phyloP scores from a whole-genome alignment of 768 basidiomycete genomes.

The Megacollybia marginata region DNA sequence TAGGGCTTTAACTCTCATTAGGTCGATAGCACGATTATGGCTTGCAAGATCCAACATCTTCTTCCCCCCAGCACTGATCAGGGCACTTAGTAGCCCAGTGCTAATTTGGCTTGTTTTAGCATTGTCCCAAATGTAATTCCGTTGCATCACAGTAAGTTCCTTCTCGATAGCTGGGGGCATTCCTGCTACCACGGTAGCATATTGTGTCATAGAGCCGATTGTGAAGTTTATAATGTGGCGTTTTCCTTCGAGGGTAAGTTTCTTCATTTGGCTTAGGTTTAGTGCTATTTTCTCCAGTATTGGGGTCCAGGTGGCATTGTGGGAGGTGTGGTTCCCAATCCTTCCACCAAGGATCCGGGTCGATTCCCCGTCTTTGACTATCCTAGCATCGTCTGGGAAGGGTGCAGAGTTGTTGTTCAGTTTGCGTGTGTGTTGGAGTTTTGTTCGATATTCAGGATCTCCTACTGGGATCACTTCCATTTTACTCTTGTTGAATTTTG shows the following conservation, averaged over 20 bases:
- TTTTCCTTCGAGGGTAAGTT: constrained; percentile 8
- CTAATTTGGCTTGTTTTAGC: neutral
- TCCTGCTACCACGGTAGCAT: constrained; percentile 15
- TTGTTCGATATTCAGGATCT: neutral
- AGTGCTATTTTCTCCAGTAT: neutral
- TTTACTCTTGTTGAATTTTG: constrained; percentile 11
- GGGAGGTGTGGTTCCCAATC: constrained; percentile 1
- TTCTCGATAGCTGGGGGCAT: constrained; percentile 14
- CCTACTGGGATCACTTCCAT: constrained; percentile 14
- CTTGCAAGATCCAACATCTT: neutral
- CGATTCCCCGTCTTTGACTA: neutral
- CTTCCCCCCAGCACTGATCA: neutral
- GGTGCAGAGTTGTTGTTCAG: neutral
- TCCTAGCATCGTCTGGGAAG: neutral
- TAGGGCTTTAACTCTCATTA: neutral
- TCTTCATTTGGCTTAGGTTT: neutral
- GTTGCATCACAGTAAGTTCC: neutral
- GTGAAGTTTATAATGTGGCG: constrained; percentile 13
- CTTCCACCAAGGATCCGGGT: constrained; percentile 1
- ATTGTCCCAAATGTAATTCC: constrained; percentile 5
- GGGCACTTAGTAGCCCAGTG: neutral
- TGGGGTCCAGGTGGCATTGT: neutral
- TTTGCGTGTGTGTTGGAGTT: neutral
- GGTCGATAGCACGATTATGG: neutral
- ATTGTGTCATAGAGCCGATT: constrained; percentile 17